A percentile compares a stretch with the other conserved stretches of the same genome.
Evolutionary conservation across 192 early-diverging fungal genomes (phyloP).

Genomic region (Mortierella claussenii): DNA sequence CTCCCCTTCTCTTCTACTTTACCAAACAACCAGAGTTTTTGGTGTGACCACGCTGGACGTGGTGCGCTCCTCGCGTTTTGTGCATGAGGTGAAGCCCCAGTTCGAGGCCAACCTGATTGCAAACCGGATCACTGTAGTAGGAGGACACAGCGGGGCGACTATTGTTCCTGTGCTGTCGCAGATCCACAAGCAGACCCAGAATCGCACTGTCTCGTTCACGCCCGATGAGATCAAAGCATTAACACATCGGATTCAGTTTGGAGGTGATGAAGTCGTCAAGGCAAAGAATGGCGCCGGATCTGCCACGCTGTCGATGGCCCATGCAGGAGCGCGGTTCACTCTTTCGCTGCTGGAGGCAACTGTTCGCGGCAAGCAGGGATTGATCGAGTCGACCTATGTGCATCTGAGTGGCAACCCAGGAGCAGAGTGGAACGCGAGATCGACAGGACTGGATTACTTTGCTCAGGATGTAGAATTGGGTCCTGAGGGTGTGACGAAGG

Average conservation of each 20-base stretch:
- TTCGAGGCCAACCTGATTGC: conserved; percentile 65
- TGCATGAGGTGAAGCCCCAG: conserved; percentile 79
- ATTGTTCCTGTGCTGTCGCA: conserved; percentile 92
- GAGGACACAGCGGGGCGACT: conserved; percentile 95
- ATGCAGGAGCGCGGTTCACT: conserved; percentile 88
- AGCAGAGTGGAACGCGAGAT: conserved; percentile 64
- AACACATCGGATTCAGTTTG: conserved; percentile 95
- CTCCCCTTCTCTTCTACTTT: conserved; percentile 1
- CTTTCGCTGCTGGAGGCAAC: conserved; percentile 84
- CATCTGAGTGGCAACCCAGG: conserved; percentile 46
- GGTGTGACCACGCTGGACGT: conserved; percentile 96
- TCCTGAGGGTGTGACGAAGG: conserved; percentile 80
- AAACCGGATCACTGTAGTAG: conserved; percentile 84
- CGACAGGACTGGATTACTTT: conserved; percentile 74
- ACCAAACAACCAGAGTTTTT: conserved; percentile 72
- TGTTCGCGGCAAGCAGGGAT: conserved; percentile 65
- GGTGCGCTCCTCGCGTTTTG: conserved; percentile 92
- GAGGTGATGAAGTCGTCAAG: conserved; percentile 98
- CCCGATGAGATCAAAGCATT: conserved; percentile 86
- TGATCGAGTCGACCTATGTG: conserved; percentile 91
- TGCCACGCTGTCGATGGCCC: conserved; percentile 91
- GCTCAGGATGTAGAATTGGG: conserved; percentile 79
- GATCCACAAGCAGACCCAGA: conserved; percentile 36
- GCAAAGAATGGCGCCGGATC: conserved; percentile 90
- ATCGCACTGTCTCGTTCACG: conserved; percentile 63